phyloP scores from a whole-genome alignment of 169 alveolate species.

The Plasmodium gallinaceum region DNA sequence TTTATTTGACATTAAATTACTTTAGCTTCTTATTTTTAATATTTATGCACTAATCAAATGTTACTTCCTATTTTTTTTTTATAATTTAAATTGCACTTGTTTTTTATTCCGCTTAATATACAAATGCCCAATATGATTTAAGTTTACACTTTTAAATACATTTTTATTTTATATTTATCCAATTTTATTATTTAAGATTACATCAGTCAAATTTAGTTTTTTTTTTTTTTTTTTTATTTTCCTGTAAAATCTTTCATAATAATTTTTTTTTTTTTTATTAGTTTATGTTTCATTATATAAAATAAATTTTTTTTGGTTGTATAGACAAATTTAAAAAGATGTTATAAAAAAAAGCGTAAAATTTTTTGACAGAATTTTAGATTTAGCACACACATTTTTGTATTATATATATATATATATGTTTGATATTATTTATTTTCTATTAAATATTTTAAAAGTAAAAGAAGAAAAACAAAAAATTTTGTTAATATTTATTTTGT shows the following conservation, averaged over 20 bases:
- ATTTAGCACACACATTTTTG: slow-evolving; percentile 43
- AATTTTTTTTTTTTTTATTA: slow-evolving; percentile 5
- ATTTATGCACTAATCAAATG: slow-evolving; percentile 55
- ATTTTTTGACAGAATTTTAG: slow-evolving; percentile 68
- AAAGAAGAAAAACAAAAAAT: not conserved
- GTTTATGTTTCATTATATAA: slow-evolving; percentile 8
- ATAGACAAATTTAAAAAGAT: slow-evolving; percentile 47
- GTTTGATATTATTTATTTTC: not conserved
- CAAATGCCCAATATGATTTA: not conserved
- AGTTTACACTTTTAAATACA: slow-evolving; percentile 11
- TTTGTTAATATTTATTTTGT: not conserved
- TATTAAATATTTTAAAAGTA: not conserved
- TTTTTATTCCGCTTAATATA: slow-evolving; percentile 18
- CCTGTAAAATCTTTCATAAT: not conserved
- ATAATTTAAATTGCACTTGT: slow-evolving; percentile 37
- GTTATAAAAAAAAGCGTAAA: slow-evolving; percentile 8
- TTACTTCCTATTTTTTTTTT: slow-evolving; percentile 23
- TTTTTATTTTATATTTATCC: not conserved
- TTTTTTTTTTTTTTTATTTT: not conserved
- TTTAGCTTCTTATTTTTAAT: not conserved
- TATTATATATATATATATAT: slow-evolving; percentile 9
- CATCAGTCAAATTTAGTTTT: not conserved
- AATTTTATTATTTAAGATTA: not conserved
- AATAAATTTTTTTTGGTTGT: slow-evolving; percentile 35
- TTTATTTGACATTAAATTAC: slow-evolving; percentile 13